Base-by-base conservation (phyloP, 768 basidiomycete genomes). In the Hydnomerulius pinastri region DNA sequence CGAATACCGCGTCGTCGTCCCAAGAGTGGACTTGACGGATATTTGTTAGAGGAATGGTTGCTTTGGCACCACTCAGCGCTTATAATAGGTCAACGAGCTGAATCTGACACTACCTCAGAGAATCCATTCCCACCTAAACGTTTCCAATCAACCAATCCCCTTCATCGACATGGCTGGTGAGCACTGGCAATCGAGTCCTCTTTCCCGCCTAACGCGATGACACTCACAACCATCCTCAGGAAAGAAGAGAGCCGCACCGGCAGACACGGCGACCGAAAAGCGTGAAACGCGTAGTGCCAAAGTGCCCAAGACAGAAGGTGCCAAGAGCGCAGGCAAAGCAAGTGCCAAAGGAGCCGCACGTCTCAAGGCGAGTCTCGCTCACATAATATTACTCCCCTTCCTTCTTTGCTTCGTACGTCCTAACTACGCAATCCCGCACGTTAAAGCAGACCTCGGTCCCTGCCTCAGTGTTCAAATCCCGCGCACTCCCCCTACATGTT, bases 401-500 rank as follows among this genome's bases (percentile, higher is more conserved):
- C 47, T 40, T 25, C 11, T 35, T 13, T 29, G 4, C 7, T 37
- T 18, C 20, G n/a, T 20, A 7, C 23, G n/a, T n/a, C 28, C 33
- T 21, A 25, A 25, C 23, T 21, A 30, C 18, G 20, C 25, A 11
- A n/a, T 41, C 10, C 36, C 21, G 29, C 11, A 48, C 27, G 39
- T 21, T n/a, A 28, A 41, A 44, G 17, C 61, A 83, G 80, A 65
- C 75, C 0, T 71, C 71, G 30, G 63, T 85, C 38, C 67, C 79
- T 4, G 70, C 76, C 1, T 69, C 78, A 2, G 63, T 70, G 9
- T 90, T 90, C 73, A 83, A 79, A 58, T 68, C 75, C n/a, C 77
- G 77, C 48, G 90, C 89, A 7, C 67, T 82, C 13, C 87, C 90
- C 2, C 66, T 92, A 7, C 82, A 90, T 57, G 71, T 87, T 44